phyloP scores from a whole-genome alignment of 2,329 filamentous ascomycete species.

The Aureobasidium sp. region DNA sequence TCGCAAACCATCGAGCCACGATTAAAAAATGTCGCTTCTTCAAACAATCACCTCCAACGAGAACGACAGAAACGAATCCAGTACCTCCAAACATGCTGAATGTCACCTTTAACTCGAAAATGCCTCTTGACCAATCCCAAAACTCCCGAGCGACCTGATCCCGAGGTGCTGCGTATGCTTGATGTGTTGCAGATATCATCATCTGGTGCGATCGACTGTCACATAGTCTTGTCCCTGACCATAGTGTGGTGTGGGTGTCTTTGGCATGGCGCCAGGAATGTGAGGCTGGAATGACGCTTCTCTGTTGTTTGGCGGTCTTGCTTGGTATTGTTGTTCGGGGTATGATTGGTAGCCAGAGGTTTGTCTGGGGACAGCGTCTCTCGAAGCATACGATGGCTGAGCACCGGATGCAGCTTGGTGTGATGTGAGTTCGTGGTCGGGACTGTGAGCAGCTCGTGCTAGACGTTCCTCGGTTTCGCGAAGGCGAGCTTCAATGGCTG shows the following conservation, averaged over 20 bases:
- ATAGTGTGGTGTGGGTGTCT: slow-evolving; percentile 25
- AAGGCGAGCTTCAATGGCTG: slow-evolving; percentile 75
- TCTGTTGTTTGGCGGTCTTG: slow-evolving; percentile 9
- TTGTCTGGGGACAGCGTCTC: neutral
- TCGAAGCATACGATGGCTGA: neutral
- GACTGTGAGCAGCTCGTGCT: slow-evolving; percentile 25
- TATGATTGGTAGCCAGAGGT: neutral
- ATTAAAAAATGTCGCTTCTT: neutral
- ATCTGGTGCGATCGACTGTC: slow-evolving; percentile 27
- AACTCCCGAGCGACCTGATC: neutral
- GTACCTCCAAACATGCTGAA: neutral
- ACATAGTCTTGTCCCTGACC: slow-evolving; percentile 28
- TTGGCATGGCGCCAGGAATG: slow-evolving; percentile 28
- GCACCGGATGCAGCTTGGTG: slow-evolving; percentile 2
- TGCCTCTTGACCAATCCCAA: neutral
- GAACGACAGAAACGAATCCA: neutral
- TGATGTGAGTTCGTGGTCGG: slow-evolving; percentile 6
- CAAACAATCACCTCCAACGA: neutral
- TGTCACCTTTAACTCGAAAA: neutral
- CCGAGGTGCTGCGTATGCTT: neutral
- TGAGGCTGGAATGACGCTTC: slow-evolving; percentile 13
- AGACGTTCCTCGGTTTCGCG: slow-evolving; percentile 78
- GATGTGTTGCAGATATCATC: neutral
- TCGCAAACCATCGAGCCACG: neutral
- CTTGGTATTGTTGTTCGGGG: neutral